These are phyloP conservation scores for Leptoxyphium fumago DNA, from an alignment of 2,329 filamentous ascomycete genomes.

Conservation along the genomic window DNA sequence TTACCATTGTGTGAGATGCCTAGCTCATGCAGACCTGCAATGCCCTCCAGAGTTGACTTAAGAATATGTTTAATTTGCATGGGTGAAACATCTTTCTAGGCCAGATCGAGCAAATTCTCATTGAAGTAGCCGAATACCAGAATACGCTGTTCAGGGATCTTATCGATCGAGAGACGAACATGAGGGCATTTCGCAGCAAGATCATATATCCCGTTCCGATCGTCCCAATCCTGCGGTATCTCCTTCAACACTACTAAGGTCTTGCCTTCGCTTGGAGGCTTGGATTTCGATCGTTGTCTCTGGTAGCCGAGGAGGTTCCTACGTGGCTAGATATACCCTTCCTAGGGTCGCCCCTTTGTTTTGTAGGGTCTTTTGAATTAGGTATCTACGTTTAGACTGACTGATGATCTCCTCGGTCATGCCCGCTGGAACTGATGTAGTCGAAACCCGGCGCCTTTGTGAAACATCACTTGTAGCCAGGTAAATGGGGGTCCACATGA, in stretches of 20 bases:
- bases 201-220: slow-evolving; percentile 8
- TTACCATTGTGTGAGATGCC: slow-evolving; percentile 19
- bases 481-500: too few species aligned
- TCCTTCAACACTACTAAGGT: slow-evolving; percentile 16
- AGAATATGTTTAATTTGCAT: slow-evolving; percentile 28
- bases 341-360: background rate
- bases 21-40: slow-evolving; percentile 24
- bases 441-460: background rate
- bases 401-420: background rate
- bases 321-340: slow-evolving; percentile 3
- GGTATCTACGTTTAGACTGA: background rate
- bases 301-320: background rate
- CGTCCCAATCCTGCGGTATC: slow-evolving; percentile 13
- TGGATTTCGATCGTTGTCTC: background rate
- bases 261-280: slow-evolving; percentile 10
- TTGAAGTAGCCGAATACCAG: slow-evolving; percentile 32
- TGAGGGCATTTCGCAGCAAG: slow-evolving; percentile 17
- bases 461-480: background rate
- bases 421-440: background rate
- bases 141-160: slow-evolving; percentile 29
- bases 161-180: slow-evolving; percentile 26
- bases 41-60: slow-evolving; percentile 26
- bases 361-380: background rate
- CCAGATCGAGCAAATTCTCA: slow-evolving; percentile 29
- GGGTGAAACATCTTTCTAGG: slow-evolving; percentile 25